These are phyloP conservation scores for Penicillium sp. DNA, from an alignment of 2,329 filamentous ascomycete species.

Conservation along the genomic window DNA sequence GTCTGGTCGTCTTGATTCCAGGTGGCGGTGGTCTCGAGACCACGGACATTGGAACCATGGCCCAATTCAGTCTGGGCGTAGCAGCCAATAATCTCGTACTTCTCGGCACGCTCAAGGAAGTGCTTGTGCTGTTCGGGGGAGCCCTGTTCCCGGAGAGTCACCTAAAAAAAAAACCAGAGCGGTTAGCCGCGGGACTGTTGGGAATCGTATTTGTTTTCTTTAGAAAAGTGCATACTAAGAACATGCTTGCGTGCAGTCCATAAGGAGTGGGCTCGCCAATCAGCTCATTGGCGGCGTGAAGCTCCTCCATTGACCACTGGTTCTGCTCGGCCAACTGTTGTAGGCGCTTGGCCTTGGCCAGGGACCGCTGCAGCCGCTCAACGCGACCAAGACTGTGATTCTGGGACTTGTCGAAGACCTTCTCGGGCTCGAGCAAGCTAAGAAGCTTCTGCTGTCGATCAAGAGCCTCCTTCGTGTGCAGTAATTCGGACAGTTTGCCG, in stretches of 20 bases:
- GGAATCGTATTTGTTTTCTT: not conserved
- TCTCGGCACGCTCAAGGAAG: slow-evolving; percentile 63
- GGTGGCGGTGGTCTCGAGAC: slow-evolving; percentile 66
- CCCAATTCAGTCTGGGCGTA: slow-evolving; percentile 78
- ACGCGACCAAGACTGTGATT: slow-evolving; percentile 69
- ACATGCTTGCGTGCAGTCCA: slow-evolving; percentile 67
- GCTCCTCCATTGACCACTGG: slow-evolving; percentile 63
- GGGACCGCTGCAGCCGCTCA: slow-evolving; percentile 63
- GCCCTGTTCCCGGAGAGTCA: slow-evolving; percentile 65
- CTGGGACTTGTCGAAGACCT: slow-evolving; percentile 70
- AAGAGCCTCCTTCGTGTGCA: slow-evolving; percentile 63
- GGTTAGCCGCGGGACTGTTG: slow-evolving; percentile 8
- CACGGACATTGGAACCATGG: slow-evolving; percentile 70
- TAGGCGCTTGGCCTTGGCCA: slow-evolving; percentile 66
- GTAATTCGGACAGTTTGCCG: slow-evolving; percentile 60
- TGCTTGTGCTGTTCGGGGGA: slow-evolving; percentile 67
- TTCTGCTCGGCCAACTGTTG: slow-evolving; percentile 61
- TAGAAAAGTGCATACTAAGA: slow-evolving; percentile 48
- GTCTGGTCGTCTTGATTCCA: slow-evolving; percentile 70
- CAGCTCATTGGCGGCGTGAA: slow-evolving; percentile 59
- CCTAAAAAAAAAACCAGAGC: slow-evolving; percentile 35
- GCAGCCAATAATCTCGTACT: slow-evolving; percentile 69
- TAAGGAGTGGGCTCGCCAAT: slow-evolving; percentile 70
- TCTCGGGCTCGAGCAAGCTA: slow-evolving; percentile 60
- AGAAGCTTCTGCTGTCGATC: slow-evolving; percentile 58